Conservation (phyloP, 1,284 basidiomycete species). For the Malassezia arunalokei region DNA sequence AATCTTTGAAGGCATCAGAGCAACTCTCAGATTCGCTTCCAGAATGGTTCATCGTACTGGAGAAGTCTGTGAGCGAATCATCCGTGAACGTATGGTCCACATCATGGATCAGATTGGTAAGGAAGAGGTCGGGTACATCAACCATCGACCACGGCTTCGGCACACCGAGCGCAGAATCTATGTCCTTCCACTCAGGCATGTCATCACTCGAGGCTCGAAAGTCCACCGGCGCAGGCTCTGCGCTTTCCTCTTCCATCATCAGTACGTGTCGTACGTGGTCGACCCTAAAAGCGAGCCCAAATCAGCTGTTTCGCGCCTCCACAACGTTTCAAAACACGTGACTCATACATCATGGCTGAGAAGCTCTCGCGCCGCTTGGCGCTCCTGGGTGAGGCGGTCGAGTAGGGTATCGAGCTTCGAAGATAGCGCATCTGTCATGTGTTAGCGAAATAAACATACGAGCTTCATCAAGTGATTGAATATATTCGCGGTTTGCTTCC, state of each 20-base stretch:
- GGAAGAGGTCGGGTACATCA: conserved; percentile 15
- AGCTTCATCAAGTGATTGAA: conserved; percentile 14
- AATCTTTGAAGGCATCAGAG: conserved; percentile 11
- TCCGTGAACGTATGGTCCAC: not conserved
- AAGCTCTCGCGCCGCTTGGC: not conserved
- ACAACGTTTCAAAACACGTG: conserved; percentile 1
- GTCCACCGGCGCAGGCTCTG: not conserved
- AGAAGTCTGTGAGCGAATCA: conserved; percentile 9
- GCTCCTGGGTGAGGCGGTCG: conserved; percentile 7
- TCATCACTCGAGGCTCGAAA: not conserved
- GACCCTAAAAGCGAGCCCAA: conserved; percentile 8
- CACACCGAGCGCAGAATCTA: not conserved
- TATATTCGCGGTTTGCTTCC: conserved; percentile 19
- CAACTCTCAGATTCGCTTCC: conserved; percentile 11
- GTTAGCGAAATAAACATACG: not conserved
- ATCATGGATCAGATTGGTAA: conserved; percentile 13
- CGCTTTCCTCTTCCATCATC: not conserved
- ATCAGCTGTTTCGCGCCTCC: conserved; percentile 17
- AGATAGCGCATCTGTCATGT: not conserved
- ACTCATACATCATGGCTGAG: not conserved
- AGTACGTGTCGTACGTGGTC: not conserved
- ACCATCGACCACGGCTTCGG: conserved; percentile 13
- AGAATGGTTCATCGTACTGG: not conserved
- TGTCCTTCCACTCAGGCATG: not conserved
- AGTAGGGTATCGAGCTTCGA: conserved; percentile 2